Evolutionary conservation across 2,329 filamentous ascomycete genomes (phyloP), one percentile per base, ranked within the genome.

Genomic region (Metarhizium rileyi): DNA sequence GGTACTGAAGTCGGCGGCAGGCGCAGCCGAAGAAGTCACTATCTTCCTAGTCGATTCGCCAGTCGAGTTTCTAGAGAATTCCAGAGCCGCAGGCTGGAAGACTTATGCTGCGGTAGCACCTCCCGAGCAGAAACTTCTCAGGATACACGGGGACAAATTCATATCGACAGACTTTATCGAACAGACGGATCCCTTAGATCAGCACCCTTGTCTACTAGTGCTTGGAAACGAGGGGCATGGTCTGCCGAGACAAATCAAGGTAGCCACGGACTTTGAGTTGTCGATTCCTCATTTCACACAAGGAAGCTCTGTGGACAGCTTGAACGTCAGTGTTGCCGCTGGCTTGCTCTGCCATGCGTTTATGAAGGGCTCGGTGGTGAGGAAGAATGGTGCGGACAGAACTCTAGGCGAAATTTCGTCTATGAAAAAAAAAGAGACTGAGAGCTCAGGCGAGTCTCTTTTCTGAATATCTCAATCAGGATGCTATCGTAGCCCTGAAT

Each of bases 321-420:
- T 98, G 64, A 97, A 98, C 63, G 93, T 97, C 36, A 89, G 87
- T 61, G 90, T 95, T 20, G 91, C 93, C 1, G 81, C 87, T 6
- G 89, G 81, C 1, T 70, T 97, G 45, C 69, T 97, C 46, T 84
- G 83, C 53, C 77, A 83, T 55, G 73, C 83, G 0, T 88, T 93
- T 60, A 63, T 87, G 59, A 76, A 69, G 59, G 65, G 51, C 33
- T 18, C 46, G 14, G 26, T 36, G n/a, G 22, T 26, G 8, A 42
- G n/a, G 7, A 42, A 23, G 38, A 12, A 42, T 5, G 7, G 38
- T 14, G 20, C 16, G 38, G 16, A 23, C 20, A 20, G 25, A 18
- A 25, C 1, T 9, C n/a, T 2, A 4, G 22, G 9, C 5, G 22
- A 20, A 5, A 3, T 9, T 6, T 20, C 20, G 22, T 7, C 20